Evolutionary conservation across 2,329 filamentous ascomycete genomes (phyloP).

Genomic region (Sclerotinia minor): DNA sequence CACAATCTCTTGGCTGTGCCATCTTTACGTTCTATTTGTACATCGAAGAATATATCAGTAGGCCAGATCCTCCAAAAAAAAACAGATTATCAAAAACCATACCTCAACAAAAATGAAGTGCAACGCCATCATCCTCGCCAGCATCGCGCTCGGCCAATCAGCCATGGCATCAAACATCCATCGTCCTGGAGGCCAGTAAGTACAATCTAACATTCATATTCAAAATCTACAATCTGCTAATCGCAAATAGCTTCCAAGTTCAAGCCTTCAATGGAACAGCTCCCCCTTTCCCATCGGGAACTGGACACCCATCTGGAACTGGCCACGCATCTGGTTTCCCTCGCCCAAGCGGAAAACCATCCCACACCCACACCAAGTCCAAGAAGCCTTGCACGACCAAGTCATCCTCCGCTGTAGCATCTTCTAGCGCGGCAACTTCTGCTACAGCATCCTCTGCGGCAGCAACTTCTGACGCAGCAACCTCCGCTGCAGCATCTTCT

Average conservation of each 20-base stretch:
- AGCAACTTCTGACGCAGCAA: neutral
- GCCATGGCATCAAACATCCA: slow-evolving; percentile 21
- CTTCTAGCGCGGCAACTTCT: slow-evolving; percentile 5
- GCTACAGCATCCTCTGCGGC: slow-evolving; percentile 11
- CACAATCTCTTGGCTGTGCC: slow-evolving; percentile 22
- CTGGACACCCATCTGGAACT: slow-evolving; percentile 3
- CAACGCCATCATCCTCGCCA: slow-evolving; percentile 23
- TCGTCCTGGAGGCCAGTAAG: slow-evolving; percentile 21
- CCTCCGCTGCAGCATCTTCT: neutral
- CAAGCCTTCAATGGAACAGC: slow-evolving; percentile 7
- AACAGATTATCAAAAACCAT: neutral
- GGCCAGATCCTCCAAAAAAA: slow-evolving; percentile 16
- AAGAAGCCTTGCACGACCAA: slow-evolving; percentile 20
- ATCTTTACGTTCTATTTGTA: slow-evolving; percentile 15
- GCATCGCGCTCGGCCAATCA: slow-evolving; percentile 24
- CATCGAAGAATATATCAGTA: slow-evolving; percentile 16
- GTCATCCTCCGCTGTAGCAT: slow-evolving; percentile 12
- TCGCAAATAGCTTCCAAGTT: neutral
- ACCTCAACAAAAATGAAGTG: slow-evolving; percentile 21
- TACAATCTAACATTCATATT: neutral
- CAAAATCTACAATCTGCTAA: neutral
- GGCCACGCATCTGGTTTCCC: slow-evolving; percentile 12
- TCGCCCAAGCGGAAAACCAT: slow-evolving; percentile 4
- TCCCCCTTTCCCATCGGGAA: slow-evolving; percentile 9
- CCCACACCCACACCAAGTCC: neutral